Evolutionary conservation across 345 rosid species (phyloP), one percentile per base, ranked within the genome.

Genomic region (Salix suchowensis): DNA sequence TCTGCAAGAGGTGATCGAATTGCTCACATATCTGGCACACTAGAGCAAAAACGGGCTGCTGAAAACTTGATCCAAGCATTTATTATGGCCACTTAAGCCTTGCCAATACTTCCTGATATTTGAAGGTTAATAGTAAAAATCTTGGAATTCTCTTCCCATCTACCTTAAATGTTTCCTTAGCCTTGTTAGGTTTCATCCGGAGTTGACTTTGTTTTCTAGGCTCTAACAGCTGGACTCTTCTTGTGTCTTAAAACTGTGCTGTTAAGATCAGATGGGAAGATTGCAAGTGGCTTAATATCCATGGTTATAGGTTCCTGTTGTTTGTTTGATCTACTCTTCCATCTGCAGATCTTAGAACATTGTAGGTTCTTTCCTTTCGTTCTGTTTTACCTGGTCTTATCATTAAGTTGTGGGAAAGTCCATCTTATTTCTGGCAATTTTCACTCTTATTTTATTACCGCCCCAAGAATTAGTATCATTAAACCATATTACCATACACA

Each of bases 61-160:
- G 97, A 96, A 90, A 93, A 93, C 84, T 85, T 96, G 90, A 88
- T 96, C 83, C 97, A 89, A 87, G 99, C 99, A 76, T 96, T 96
- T 87, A 91, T 96, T 77, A 89, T 93, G 99, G 86, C 99, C 80
- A 84, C 94, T 58, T 96, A 85, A 88, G 74, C 74, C 74, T 65
- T 70, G 65, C 21, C 74, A 81, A 62, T 42, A 50, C 70, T 67
- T 81, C 71, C 30, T 46, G 73, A 54, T 79, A 75, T 54, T 68
- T 73, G 84, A 82, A 81, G 87, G 81, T 87, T 88, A 84, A 78
- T 68, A 64, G 77, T 79, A 76, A 88, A 67, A 79, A 67, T 71
- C 82, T 80, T 75, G 84, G 73, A 80, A 61, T 77, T 68, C 77
- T 72, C 62, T n/a, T 55, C 62, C 62, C 62, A 55, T 55, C 80